Evolutionary conservation across 148 eudicot species (phyloP).

Genomic region (Rhododendron molle): DNA sequence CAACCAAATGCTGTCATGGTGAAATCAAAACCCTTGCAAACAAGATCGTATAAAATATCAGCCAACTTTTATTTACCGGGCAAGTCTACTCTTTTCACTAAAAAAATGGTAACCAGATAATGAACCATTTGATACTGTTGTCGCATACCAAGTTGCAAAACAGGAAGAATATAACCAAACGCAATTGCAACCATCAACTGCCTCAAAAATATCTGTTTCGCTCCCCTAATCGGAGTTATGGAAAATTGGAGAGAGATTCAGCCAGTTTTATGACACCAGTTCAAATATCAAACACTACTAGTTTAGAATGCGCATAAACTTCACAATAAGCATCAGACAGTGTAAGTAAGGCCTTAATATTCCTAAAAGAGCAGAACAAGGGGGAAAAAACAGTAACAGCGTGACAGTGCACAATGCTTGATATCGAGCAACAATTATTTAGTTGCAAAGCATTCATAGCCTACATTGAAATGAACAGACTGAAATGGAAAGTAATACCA

Average conservation of each 20-base stretch:
- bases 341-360: not conserved
- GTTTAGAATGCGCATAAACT: not conserved
- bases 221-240: not conserved
- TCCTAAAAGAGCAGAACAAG: not conserved
- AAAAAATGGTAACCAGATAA: not conserved
- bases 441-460: not conserved
- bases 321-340: not conserved
- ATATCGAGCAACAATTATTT: not conserved
- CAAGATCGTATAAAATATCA: not conserved
- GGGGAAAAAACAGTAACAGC: not conserved
- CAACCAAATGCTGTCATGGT: not conserved
- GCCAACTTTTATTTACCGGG: not conserved
- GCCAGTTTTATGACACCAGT: not conserved
- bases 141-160: not conserved
- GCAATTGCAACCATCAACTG: not conserved
- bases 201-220: not conserved
- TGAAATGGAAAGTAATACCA: not conserved
- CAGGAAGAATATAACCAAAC: not conserved
- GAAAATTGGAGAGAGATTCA: not conserved
- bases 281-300: not conserved
- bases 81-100: not conserved
- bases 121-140: not conserved
- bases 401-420: not conserved
- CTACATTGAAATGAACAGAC: not conserved
- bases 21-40: not conserved